Evolutionary conservation across 2,329 filamentous ascomycete genomes (phyloP).

Genomic region (Sphaerulina populicola): DNA sequence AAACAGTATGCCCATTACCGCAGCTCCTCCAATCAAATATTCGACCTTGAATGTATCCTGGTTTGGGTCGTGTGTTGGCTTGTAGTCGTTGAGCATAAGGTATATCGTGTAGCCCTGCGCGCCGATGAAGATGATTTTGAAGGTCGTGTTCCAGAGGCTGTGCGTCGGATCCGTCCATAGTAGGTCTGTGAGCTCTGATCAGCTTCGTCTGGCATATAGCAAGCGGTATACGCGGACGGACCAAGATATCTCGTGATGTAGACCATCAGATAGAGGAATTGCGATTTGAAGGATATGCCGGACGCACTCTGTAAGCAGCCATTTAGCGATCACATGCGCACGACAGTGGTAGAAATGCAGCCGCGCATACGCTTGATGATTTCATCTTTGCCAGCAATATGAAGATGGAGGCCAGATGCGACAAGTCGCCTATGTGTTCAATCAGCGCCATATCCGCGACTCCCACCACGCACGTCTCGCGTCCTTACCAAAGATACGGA

Average conservation of each 20-base stretch:
- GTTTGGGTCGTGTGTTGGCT: slow-evolving; percentile 93
- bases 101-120: slow-evolving; percentile 92
- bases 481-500: slow-evolving; percentile 55
- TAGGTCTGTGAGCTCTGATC: slow-evolving; percentile 52
- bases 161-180: slow-evolving; percentile 63
- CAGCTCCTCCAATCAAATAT: slow-evolving; percentile 77
- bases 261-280: slow-evolving; percentile 87
- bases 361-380: slow-evolving; percentile 61
- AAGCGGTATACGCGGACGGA: slow-evolving; percentile 11
- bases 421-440: slow-evolving; percentile 70
- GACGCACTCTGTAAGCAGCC: slow-evolving; percentile 67
- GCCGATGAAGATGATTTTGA: slow-evolving; percentile 91
- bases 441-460: slow-evolving; percentile 12
- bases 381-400: slow-evolving; percentile 97
- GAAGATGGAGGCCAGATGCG: slow-evolving; percentile 86
- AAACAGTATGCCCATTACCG: slow-evolving; percentile 69
- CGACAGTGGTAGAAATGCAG: background rate
- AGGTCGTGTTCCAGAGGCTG: slow-evolving; percentile 76
- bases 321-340: background rate
- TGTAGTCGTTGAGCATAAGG: slow-evolving; percentile 95
- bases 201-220: slow-evolving; percentile 9
- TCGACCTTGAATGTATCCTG: slow-evolving; percentile 96
- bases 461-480: slow-evolving; percentile 3
- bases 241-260: slow-evolving; percentile 84
- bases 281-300: slow-evolving; percentile 97